phyloP scores from a whole-genome alignment of 768 basidiomycete genomes.

The Phaeotremella fagi region DNA sequence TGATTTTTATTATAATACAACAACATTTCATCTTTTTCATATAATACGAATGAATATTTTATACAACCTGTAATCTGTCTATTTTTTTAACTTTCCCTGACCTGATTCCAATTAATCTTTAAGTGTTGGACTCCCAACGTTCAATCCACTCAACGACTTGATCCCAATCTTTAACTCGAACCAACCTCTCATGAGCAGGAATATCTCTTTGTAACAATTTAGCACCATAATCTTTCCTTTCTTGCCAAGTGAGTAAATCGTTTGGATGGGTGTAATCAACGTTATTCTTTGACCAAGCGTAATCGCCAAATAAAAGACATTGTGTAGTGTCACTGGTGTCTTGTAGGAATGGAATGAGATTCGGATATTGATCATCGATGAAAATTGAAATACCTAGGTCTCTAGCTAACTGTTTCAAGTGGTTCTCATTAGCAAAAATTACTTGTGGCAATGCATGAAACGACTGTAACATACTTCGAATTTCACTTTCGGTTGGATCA shows the following conservation, averaged over 20 bases:
- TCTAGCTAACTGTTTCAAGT: not conserved
- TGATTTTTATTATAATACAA: not conserved
- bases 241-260: not conserved
- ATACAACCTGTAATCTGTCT: not conserved
- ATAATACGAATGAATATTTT: not conserved
- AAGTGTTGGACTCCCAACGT: not conserved
- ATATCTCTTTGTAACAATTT: not conserved
- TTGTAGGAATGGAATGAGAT: not conserved
- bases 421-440: not conserved
- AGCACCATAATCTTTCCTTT: not conserved
- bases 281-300: not conserved
- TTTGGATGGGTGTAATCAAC: not conserved
- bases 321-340: not conserved
- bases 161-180: not conserved
- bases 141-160: not conserved
- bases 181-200: not conserved
- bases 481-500: not conserved
- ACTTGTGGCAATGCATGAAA: not conserved
- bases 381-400: not conserved
- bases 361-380: not conserved
- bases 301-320: not conserved
- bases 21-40: not conserved
- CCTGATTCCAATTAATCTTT: not conserved
- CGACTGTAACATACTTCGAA: not conserved
- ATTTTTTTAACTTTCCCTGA: not conserved